A percentile compares a stretch with the other conserved stretches of the same genome.
Conservation (phyloP, 768 basidiomycete species). For the Suillus discolor region DNA sequence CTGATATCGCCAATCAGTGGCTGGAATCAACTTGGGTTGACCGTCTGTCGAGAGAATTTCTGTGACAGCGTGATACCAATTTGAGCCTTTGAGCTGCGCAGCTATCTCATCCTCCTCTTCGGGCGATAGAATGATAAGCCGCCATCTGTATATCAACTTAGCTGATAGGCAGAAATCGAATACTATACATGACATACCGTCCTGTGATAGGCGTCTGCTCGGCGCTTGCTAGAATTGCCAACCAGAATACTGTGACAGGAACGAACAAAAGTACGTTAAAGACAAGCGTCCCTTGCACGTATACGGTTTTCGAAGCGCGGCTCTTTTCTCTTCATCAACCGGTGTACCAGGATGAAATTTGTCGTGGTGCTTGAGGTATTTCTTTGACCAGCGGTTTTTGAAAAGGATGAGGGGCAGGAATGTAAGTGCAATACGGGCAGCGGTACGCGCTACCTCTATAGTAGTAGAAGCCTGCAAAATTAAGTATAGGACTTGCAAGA, state of each 20-base stretch:
- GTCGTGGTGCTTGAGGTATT: conserved; percentile 49
- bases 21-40: conserved; percentile 62
- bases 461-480: conserved; percentile 65
- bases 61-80: conserved; percentile 85
- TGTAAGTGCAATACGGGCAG: conserved; percentile 71
- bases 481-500: conserved; percentile 7
- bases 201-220: conserved; percentile 87
- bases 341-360: conserved; percentile 41
- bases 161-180: neutral
- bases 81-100: conserved; percentile 75
- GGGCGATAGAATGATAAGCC: conserved; percentile 86
- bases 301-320: conserved; percentile 49
- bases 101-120: conserved; percentile 92
- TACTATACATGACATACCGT: conserved; percentile 49
- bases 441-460: conserved; percentile 69
- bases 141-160: conserved; percentile 56
- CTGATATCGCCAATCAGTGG: conserved; percentile 83
- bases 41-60: conserved; percentile 74
- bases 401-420: conserved; percentile 72
- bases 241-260: conserved; percentile 64
- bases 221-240: conserved; percentile 69
- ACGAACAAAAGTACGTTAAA: conserved; percentile 60
- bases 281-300: conserved; percentile 48
- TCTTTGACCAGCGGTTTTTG: conserved; percentile 54
- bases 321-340: conserved; percentile 55